Conservation (phyloP, 345 rosid species). For the Gossypium thurberi region DNA sequence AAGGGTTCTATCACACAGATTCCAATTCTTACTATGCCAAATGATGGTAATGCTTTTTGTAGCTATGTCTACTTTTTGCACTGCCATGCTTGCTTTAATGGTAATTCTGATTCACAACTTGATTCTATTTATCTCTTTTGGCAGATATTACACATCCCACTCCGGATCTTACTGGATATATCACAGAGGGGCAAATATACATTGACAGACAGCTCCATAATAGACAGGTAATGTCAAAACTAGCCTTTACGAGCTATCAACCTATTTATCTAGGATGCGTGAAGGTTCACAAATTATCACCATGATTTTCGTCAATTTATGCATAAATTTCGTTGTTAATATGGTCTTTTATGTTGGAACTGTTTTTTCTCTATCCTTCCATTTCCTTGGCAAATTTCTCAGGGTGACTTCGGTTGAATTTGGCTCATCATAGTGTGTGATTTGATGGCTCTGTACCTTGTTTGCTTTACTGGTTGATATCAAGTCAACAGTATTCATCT, state of each 20-base stretch:
- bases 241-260: neutral
- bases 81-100: neutral
- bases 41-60: slow-evolving; percentile 57
- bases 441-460: neutral
- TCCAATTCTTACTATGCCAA: slow-evolving; percentile 98
- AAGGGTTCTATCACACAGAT: slow-evolving; percentile 97
- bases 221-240: slow-evolving; percentile 52
- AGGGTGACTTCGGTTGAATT: neutral
- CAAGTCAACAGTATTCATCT: neutral
- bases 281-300: neutral
- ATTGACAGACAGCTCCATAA: slow-evolving; percentile 78
- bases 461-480: neutral
- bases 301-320: neutral
- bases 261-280: neutral
- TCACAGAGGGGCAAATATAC: slow-evolving; percentile 94
- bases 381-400: slow-evolving; percentile 2
- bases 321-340: neutral
- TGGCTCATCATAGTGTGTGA: neutral
- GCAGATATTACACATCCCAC: slow-evolving; percentile 98
- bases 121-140: slow-evolving; percentile 5
- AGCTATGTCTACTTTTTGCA: neutral
- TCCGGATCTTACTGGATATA: slow-evolving; percentile 98
- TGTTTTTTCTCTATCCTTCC: neutral
- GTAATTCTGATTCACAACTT: neutral
- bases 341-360: neutral